These are phyloP conservation scores for Aethionema arabicum DNA, from an alignment of 345 rosid species.

Conservation along the genomic window DNA sequence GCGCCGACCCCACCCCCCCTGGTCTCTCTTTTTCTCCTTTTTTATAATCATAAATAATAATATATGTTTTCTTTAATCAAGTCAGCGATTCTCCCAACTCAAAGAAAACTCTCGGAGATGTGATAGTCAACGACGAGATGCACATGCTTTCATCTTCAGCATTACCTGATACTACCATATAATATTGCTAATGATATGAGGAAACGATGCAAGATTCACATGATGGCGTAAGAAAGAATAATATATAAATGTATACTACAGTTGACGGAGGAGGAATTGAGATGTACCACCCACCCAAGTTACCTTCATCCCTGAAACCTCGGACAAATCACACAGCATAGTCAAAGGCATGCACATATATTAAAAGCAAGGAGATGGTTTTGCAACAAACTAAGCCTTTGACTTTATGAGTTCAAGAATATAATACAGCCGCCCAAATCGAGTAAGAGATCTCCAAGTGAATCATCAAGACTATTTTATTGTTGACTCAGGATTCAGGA, in stretches of 20 bases:
- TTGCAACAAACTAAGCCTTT: conserved; percentile 30
- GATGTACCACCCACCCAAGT: conserved; percentile 24
- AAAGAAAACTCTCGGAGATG: conserved; percentile 28
- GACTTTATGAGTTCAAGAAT: conserved; percentile 20
- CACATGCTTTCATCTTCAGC: conserved; percentile 35
- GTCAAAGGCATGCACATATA: conserved; percentile 18
- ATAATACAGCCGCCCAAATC: conserved; percentile 52
- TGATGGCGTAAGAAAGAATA: conserved; percentile 19
- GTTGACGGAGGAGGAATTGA: conserved; percentile 4
- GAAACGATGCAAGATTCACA: conserved; percentile 27
- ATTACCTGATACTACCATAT: conserved; percentile 25
- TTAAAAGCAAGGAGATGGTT: conserved; percentile 5
- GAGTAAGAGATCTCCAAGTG: conserved; percentile 37
- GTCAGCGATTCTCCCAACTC: conserved; percentile 33
- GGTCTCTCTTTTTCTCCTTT: conserved; percentile 16
- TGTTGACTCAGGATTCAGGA: conserved; percentile 26
- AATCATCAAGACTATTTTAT: conserved; percentile 18
- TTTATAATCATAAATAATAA: conserved; percentile 4
- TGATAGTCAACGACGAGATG: conserved; percentile 35
- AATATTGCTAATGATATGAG: conserved; percentile 23
- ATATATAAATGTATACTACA: background rate
- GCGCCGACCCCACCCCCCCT: conserved; percentile 57
- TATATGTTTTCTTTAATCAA: conserved; percentile 20
- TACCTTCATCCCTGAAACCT: conserved; percentile 23
- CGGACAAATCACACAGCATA: conserved; percentile 26